Evolutionary conservation across 345 rosid species (phyloP), one percentile per base, ranked within the genome.

Genomic region (Eucalyptus camaldulensis): DNA sequence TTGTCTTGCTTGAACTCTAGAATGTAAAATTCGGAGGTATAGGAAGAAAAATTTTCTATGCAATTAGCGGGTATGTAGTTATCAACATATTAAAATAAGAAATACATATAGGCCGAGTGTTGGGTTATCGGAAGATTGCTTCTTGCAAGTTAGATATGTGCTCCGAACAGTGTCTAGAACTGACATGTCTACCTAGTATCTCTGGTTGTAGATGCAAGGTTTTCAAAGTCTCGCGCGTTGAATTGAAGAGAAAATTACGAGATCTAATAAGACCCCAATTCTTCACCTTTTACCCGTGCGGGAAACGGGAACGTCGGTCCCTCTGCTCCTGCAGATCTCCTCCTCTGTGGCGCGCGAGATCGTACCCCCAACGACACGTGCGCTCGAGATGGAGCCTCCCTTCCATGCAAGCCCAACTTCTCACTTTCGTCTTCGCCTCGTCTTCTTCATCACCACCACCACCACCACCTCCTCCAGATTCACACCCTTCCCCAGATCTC

Each of bases 41-140:
- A 4, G 1, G 0, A 53, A 53, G 9, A 53, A 53, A 53, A 53
- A 17, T 4, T 53, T 51, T 17, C 2, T 53, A 1, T 17, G 0
- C 4, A 7, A 53, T 7, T 53, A 2, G 24, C 1, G 2, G 2
- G 2, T 21, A 8, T 7, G 0, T 0, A 8, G 0, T 1, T 0
- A 53, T 5, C 10, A 1, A 53, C 0, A 19, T 8, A 1, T 53
- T 53, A 53, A 53, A 53, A 53, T 53, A 53, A 53, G 0, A 0
- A 53, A 53, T 53, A 17, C 25, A 53, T 53, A 19, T 53, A 0
- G 0, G 1, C 4, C 7, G 0, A 53, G 24, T 19, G 4, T 7
- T 9, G 2, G 3, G 2, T 53, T 53, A 53, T 53, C 22, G 4
- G 8, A 51, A 51, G 8, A 8, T 53, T 53, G 24, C 24, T 53